Evolutionary conservation across 148 eudicot species (phyloP), one percentile per base, ranked within the genome.

Genomic region (Amaranthus cruentus): DNA sequence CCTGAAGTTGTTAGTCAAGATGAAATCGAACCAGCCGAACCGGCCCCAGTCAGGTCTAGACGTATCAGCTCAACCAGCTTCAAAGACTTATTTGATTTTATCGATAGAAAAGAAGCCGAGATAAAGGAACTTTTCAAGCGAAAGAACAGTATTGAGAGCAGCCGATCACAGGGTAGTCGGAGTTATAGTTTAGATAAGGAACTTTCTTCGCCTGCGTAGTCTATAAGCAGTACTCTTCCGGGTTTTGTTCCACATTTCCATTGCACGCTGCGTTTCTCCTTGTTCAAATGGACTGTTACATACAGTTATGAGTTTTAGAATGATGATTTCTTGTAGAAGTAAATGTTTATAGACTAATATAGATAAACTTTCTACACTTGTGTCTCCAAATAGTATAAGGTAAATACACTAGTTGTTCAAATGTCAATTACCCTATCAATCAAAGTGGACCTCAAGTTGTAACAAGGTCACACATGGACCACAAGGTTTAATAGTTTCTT

Each of bases 21-120:
- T 46, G 90, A 78, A 71, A 75, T 84, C 3, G 91, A 80, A 80
- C 81, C 77, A 6, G 78, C 79, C 13, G 88, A 75, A 63, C 38
- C 38, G 2, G 38, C 38, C 38, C 68, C 83, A 49, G 71, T 49
- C 38, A 77, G 80, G 59, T 70, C 80, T 21, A 83, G 86, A 65
- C 84, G 84, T 6, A 7, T 79, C 15, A 75, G 86, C 3, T 52
- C 82, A 12, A 60, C 83, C 18, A 88, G 90, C 84, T 84, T 87
- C 54, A 88, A 84, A 86, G 82, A 80, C 65, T 70, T 84, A 75
- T 72, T 84, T 0, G 86, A 63, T 75, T 88, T 89, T 73, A 75
- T 86, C 42, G 95, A 92, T 70, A 89, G 59, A 76, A 89, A 83
- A 82, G 97, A 92, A 75, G 73, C 56, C 8, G 92, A 86, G 75